Percentiles rank a stretch among this genome's conserved stretches.
phyloP scores from a whole-genome alignment of 2,329 filamentous ascomycete genomes.

The Chaetomium sp. region DNA sequence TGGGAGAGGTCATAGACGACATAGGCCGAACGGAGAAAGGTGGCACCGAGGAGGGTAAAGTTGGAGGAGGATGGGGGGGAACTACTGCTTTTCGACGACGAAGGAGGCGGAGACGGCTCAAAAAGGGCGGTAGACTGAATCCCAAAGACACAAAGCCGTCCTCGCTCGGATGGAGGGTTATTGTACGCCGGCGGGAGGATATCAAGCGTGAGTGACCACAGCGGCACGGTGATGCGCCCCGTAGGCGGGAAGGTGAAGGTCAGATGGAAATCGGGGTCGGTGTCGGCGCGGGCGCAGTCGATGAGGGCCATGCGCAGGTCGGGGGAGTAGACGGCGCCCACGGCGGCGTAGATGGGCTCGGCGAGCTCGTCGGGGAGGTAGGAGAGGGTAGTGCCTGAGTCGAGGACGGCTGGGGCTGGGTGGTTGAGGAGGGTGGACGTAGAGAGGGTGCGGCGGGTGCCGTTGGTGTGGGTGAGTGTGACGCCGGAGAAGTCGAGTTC shows the following conservation, averaged over 20 bases:
- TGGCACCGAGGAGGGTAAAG: slow-evolving; percentile 39
- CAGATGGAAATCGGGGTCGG: slow-evolving; percentile 30
- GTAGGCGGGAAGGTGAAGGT: slow-evolving; percentile 27
- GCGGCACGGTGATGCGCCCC: slow-evolving; percentile 25
- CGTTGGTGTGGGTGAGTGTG: slow-evolving; percentile 26
- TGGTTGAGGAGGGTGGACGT: slow-evolving; percentile 11
- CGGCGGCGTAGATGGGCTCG: slow-evolving; percentile 30
- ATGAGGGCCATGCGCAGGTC: slow-evolving; percentile 32
- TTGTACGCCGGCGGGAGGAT: slow-evolving; percentile 29
- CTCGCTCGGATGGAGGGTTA: slow-evolving; percentile 30
- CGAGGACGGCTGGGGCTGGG: slow-evolving; percentile 50
- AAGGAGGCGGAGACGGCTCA: background rate
- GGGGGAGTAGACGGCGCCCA: slow-evolving; percentile 35
- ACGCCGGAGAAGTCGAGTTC: slow-evolving; percentile 33
- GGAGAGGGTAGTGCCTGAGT: slow-evolving; percentile 60
- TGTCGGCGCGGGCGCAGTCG: slow-evolving; percentile 33
- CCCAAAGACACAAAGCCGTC: slow-evolving; percentile 47
- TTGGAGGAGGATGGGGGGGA: slow-evolving; percentile 3
- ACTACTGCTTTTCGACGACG: background rate
- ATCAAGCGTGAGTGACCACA: slow-evolving; percentile 36
- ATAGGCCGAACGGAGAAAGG: slow-evolving; percentile 44
- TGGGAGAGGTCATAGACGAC: slow-evolving; percentile 50
- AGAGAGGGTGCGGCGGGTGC: slow-evolving; percentile 26
- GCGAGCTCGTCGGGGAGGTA: slow-evolving; percentile 52
- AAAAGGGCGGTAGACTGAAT: slow-evolving; percentile 37